Conservation (phyloP, 441 rosid species). For the Hura crepitans region DNA sequence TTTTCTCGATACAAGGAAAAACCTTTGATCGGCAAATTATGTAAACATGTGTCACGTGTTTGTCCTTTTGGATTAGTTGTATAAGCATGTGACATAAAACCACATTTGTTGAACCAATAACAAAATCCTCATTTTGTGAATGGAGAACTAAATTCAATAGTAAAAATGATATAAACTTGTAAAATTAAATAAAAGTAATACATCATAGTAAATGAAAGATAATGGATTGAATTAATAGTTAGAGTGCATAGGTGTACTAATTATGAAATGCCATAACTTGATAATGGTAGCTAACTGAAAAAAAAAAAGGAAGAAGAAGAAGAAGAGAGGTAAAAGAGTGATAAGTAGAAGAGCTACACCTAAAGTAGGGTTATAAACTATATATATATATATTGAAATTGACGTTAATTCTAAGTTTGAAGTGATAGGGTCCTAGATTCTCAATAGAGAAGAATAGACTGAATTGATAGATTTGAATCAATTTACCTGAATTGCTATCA, state of each 20-base stretch:
- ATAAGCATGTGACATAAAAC: not conserved
- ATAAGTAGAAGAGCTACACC: not conserved
- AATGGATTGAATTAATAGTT: not conserved
- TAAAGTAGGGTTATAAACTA: not conserved
- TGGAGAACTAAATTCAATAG: too few relatives aligned
- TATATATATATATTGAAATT: too few relatives aligned
- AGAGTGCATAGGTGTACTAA: not conserved
- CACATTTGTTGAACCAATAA: not conserved
- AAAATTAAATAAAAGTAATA: not conserved
- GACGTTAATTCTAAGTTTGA: not conserved
- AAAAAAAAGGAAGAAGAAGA: not conserved
- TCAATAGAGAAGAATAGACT: not conserved
- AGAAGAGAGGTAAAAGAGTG: not conserved
- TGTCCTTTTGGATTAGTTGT: not conserved
- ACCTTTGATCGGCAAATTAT: not conserved
- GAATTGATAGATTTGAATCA: not conserved
- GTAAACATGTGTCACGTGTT: not conserved
- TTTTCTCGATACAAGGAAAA: not conserved
- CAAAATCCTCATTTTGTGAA: too few relatives aligned
- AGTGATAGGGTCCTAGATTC: not conserved
- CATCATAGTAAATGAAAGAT: not conserved
- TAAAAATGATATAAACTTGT: too few relatives aligned
- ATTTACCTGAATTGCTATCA: not conserved
- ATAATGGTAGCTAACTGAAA: not conserved
- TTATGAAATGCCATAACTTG: not conserved